Percentiles rank a stretch among this genome's conserved stretches.
These are phyloP conservation scores for Tolypocladium tropicale DNA, from an alignment of 2,329 filamentous ascomycete genomes.

Conservation along the genomic window DNA sequence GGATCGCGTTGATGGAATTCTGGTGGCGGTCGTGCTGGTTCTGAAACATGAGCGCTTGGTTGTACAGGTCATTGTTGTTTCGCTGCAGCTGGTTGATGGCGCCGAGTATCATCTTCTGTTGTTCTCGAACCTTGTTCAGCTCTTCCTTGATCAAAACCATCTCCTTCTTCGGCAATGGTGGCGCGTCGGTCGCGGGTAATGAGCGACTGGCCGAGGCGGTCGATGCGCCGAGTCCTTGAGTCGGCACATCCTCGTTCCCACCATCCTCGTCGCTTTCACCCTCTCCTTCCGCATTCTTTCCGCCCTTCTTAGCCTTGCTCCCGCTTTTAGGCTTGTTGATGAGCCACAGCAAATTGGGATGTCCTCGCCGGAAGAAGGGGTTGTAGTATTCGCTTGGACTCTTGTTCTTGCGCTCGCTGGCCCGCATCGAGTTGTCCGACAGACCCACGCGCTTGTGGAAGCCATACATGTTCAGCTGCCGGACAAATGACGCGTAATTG, in stretches of 20 bases:
- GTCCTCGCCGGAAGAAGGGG: constrained; percentile 86
- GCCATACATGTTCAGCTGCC: constrained; percentile 93
- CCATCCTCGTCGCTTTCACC: constrained; percentile 46
- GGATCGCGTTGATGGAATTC: constrained; percentile 96
- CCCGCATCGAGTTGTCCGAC: constrained; percentile 95
- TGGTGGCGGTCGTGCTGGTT: constrained; percentile 92
- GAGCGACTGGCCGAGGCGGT: constrained; percentile 16
- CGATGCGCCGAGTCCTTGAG: constrained; percentile 10
- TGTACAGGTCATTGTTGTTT: constrained; percentile 81
- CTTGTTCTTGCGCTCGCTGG: constrained; percentile 94
- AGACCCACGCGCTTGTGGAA: constrained; percentile 94
- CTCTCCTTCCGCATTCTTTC: constrained; percentile 61
- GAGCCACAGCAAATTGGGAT: constrained; percentile 87
- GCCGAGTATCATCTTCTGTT: constrained; percentile 76
- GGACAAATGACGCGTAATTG: constrained; percentile 94
- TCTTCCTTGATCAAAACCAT: constrained; percentile 69
- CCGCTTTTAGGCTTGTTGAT: constrained; percentile 90
- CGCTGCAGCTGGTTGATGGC: constrained; percentile 72
- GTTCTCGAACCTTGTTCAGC: constrained; percentile 69
- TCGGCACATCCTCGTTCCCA: constrained; percentile 27
- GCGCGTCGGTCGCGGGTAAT: constrained; percentile 32
- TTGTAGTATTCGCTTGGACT: constrained; percentile 98
- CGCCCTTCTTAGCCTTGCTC: constrained; percentile 43
- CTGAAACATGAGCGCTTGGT: constrained; percentile 82
- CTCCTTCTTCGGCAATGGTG: constrained; percentile 57